phyloP scores from a whole-genome alignment of 2,329 filamentous ascomycete species.

The Byssothecium circinans region DNA sequence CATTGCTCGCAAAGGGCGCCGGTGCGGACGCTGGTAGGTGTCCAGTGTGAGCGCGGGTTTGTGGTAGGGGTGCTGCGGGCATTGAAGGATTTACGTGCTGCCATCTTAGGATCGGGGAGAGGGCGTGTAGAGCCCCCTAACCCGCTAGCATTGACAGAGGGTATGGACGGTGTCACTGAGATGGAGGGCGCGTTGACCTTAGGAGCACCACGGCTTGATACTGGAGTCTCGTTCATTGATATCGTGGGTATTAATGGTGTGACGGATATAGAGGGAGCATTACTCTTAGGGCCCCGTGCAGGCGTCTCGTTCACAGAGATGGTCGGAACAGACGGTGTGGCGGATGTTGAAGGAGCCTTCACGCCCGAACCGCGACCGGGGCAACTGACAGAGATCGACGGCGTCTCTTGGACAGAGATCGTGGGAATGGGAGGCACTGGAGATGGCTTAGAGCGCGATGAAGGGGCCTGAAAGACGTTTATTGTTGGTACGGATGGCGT shows the following conservation, averaged over 20 bases:
- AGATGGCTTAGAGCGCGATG: conserved; percentile 28
- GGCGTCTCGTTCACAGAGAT: conserved; percentile 32
- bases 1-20: conserved; percentile 85
- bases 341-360: conserved; percentile 13
- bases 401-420: conserved; percentile 30
- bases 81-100: conserved; percentile 49
- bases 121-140: conserved; percentile 46
- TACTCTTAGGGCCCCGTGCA: conserved; percentile 16
- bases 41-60: conserved; percentile 48
- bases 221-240: conserved; percentile 19
- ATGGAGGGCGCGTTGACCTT: conserved; percentile 26
- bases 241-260: conserved; percentile 21
- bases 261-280: conserved; percentile 23
- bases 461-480: conserved; percentile 50
- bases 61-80: conserved; percentile 33
- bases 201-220: conserved; percentile 2
- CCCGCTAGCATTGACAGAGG: conserved; percentile 33
- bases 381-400: conserved; percentile 26
- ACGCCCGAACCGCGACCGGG: conserved; percentile 14
- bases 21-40: conserved; percentile 51
- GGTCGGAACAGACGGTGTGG: conserved; percentile 27
- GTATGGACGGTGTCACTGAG: conserved; percentile 25
- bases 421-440: conserved; percentile 28
- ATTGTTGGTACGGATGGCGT: conserved; percentile 47
- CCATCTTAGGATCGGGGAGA: conserved; percentile 49